These are phyloP conservation scores for Ascochyta pisi DNA, from an alignment of 2,329 filamentous ascomycete species.

Conservation along the genomic window DNA sequence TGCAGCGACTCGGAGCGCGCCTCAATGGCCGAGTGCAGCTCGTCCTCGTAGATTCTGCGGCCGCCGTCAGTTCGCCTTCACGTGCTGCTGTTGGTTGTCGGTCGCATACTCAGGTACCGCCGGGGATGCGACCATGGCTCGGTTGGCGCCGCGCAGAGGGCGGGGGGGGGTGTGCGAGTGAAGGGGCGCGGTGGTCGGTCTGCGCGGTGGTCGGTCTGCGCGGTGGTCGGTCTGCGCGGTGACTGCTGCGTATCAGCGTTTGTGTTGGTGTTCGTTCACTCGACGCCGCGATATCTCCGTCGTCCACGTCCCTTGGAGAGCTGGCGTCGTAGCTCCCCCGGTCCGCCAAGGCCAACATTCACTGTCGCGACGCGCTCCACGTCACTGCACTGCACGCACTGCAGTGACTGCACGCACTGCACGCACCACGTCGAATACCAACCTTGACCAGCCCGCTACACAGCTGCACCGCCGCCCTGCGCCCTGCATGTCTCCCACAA, in stretches of 20 bases:
- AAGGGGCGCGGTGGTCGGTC: not conserved
- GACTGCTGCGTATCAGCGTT: constrained; percentile 24
- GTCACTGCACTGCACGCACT: not conserved
- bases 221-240: not conserved
- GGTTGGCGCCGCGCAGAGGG: constrained; percentile 30
- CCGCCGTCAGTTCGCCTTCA: constrained; percentile 9
- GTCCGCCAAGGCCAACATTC: constrained; percentile 21
- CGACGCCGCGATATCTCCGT: constrained; percentile 15
- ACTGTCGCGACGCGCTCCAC: constrained; percentile 16
- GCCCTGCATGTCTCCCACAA: constrained; percentile 6
- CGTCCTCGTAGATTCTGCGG: constrained; percentile 87
- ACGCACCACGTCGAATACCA: not conserved
- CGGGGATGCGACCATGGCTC: constrained; percentile 52
- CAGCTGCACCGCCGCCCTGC: not conserved
- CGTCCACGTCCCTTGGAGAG: constrained; percentile 14
- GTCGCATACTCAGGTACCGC: constrained; percentile 53
- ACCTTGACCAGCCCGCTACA: too few species aligned
- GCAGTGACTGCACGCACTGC: not conserved
- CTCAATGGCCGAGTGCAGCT: constrained; percentile 89
- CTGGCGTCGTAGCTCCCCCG: constrained; percentile 27
- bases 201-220: too few species aligned
- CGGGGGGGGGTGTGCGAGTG: constrained; percentile 11
- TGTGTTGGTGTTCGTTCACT: not conserved
- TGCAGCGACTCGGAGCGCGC: constrained; percentile 88
- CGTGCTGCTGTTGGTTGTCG: constrained; percentile 6